phyloP scores from a whole-genome alignment of 1,284 basidiomycete genomes.

The Wallemia ichthyophaga region DNA sequence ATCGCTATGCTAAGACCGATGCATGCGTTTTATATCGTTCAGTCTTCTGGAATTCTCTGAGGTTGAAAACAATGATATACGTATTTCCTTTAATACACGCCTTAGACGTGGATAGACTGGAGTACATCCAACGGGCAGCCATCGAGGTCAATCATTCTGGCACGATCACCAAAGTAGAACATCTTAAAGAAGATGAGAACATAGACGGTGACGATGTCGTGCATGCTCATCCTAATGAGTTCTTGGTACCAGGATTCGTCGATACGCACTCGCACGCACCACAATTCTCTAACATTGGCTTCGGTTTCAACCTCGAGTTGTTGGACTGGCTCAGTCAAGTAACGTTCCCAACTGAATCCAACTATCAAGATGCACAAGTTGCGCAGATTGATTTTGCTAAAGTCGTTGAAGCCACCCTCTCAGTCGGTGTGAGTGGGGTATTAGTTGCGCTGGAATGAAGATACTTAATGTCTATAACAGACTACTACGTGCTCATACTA shows the following conservation, averaged over 20 bases:
- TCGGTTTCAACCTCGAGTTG: conserved; percentile 29
- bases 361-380: conserved; percentile 34
- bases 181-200: conserved; percentile 26
- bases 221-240: conserved; percentile 26
- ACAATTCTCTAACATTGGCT: conserved; percentile 56
- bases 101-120: conserved; percentile 23
- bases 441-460: background rate
- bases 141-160: conserved; percentile 21
- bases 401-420: background rate
- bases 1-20: background rate
- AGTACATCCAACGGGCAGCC: conserved; percentile 26
- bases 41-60: too few relatives aligned
- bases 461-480: conserved; percentile 17
- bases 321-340: conserved; percentile 63
- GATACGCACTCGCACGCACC: conserved; percentile 63
- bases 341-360: conserved; percentile 70
- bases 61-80: conserved; percentile 18
- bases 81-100: conserved; percentile 39
- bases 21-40: too few relatives aligned
- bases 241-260: conserved; percentile 60
- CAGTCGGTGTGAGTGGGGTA: background rate
- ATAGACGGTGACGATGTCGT: conserved; percentile 10
- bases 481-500: conserved; percentile 88
- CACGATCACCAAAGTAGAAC: conserved; percentile 21
- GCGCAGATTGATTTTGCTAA: background rate